Conservation (phyloP, 768 basidiomycete genomes). For the Tulasnella sp. region DNA sequence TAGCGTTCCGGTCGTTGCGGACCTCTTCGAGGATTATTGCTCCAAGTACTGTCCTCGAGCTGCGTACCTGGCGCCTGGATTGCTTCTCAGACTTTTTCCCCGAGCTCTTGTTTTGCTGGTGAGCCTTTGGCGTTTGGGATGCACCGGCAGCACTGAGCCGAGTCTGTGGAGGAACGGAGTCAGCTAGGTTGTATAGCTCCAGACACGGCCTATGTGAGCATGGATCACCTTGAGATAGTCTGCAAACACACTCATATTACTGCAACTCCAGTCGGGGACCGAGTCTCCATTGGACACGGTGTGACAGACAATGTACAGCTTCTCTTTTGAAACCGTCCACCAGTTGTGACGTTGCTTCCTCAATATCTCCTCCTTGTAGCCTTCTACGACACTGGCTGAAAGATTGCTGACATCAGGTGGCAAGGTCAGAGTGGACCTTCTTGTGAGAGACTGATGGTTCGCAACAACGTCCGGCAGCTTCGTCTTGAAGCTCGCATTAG, state of each 20-base stretch:
- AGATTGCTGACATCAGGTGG: background rate
- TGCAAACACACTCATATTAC: background rate
- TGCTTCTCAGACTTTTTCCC: background rate
- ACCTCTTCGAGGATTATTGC: constrained; percentile 15
- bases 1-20: constrained; percentile 22
- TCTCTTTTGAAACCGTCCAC: background rate
- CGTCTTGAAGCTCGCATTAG: too few relatives aligned
- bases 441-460: too few relatives aligned
- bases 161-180: background rate
- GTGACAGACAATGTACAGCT: background rate
- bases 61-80: background rate
- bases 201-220: too few relatives aligned
- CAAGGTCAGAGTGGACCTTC: too few relatives aligned
- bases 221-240: background rate
- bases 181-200: background rate
- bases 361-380: background rate
- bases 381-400: background rate
- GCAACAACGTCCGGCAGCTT: too few relatives aligned
- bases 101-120: background rate
- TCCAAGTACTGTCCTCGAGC: background rate
- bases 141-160: background rate
- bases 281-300: background rate
- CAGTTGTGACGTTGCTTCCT: background rate
- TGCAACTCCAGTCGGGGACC: background rate
- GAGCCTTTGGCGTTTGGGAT: background rate